Conservation (phyloP, 805 yeast species). For the Yamadazyma philogaea region DNA sequence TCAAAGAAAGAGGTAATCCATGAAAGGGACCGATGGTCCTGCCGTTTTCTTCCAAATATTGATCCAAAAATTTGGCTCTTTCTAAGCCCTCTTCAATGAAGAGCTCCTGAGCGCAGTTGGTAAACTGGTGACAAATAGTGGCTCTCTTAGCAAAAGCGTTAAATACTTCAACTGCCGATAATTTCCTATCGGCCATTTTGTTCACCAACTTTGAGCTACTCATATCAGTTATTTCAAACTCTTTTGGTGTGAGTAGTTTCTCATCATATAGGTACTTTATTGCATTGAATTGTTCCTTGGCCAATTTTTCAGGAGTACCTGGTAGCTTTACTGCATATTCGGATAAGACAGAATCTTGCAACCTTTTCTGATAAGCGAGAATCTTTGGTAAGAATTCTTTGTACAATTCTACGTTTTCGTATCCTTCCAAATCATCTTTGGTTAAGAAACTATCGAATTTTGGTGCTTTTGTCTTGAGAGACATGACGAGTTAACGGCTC, state of each 20-base stretch:
- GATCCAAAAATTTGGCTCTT: constrained; percentile 55
- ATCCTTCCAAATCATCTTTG: constrained; percentile 13
- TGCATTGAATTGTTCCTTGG: constrained; percentile 33
- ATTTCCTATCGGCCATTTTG: constrained; percentile 31
- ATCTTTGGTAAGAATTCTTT: constrained; percentile 42
- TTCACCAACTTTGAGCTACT: constrained; percentile 26
- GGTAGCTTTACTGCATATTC: constrained; percentile 33
- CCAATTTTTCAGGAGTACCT: constrained; percentile 26
- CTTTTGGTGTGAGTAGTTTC: constrained; percentile 32
- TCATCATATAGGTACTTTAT: constrained; percentile 32
- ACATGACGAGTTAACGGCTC: background rate
- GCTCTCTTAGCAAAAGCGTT: constrained; percentile 44
- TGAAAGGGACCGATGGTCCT: constrained; percentile 59
- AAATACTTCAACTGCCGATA: constrained; percentile 35
- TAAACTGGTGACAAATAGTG: constrained; percentile 42
- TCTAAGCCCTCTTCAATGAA: constrained; percentile 59
- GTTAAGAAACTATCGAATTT: constrained; percentile 11
- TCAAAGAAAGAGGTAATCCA: constrained; percentile 62
- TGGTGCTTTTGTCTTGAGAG: constrained; percentile 2
- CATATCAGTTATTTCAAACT: constrained; percentile 38
- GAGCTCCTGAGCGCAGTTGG: constrained; percentile 40
- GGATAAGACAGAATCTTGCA: constrained; percentile 25
- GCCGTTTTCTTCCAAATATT: constrained; percentile 43
- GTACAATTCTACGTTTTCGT: constrained; percentile 41
- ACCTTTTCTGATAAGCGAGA: constrained; percentile 28